Base-by-base conservation (phyloP, 352 stramenopile genomes). In the Pythium dissimile region DNA sequence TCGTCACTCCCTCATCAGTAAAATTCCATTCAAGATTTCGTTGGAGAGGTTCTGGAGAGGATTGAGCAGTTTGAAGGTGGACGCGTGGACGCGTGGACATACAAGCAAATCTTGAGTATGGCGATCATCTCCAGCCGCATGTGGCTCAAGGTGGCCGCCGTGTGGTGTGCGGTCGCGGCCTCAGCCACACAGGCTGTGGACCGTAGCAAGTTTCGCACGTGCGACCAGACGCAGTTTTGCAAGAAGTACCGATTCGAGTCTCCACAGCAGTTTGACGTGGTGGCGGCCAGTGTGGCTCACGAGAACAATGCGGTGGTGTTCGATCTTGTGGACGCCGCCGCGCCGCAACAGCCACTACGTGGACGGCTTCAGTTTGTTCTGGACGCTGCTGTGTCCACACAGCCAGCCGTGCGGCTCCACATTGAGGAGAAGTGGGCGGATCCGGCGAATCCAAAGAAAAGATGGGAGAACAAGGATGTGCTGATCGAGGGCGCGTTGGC, bases 171-270 rank as follows among this genome's bases (percentile, higher is more conserved):
- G 43, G 39, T 59, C 21, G 47, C 52, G 44, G 24, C 32, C 41
- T 3, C 7, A 31, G 32, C 38, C 30, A 34, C 38, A 5, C n/a
- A 15, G 37, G 94, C 88, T 9, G 97, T 99, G 12, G 97, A 99
- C 74, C 82, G 88, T 64, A 95, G 71, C 54, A 99, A 99, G 81
- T 99, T 99, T 77, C 80, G 97, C 39, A 99, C 91, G 20, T 99
- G 97, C 67, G 70, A 85, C 20, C 86, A 99, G 74, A 98, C 96
- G n/a, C 88, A 94, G 15, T 99, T 99, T 78, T 99, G 97, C 75
- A 72, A 77, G 27, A 82, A 77, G 54, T 80, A 80, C 54, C 84
- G 81, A 53, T 74, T 77, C 24, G 53, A 60, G 21, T 62, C 63
- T 5, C 62, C 59, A 30, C 38, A 58, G 39, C 67, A 61, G 27